phyloP scores from a whole-genome alignment of 1,139 yeast species.

The Kodamaea suecica region DNA sequence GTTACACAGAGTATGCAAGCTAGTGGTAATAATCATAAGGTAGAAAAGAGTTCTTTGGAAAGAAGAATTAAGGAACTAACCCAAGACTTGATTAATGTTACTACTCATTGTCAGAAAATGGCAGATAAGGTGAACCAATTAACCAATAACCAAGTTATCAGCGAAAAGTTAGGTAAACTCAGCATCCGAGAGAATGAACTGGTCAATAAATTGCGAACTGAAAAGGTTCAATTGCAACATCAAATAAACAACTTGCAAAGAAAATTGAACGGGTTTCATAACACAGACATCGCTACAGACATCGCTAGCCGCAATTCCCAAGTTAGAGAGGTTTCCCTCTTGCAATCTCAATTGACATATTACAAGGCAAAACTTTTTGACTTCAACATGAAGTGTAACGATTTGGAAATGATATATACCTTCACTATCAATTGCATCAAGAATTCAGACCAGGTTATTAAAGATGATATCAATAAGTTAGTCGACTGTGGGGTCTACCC shows the following conservation, averaged over 20 bases:
- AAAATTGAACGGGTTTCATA: constrained; percentile 10
- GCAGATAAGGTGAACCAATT: constrained; percentile 29
- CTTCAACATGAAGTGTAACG: constrained; percentile 38
- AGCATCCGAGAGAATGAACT: constrained; percentile 13
- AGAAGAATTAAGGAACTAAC: constrained; percentile 19
- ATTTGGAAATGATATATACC: constrained; percentile 50
- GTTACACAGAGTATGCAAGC: constrained; percentile 3
- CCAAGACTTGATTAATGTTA: constrained; percentile 25
- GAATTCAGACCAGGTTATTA: constrained; percentile 38
- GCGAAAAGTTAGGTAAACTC: constrained; percentile 14
- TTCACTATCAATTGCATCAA: constrained; percentile 48
- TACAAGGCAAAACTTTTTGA: constrained; percentile 40
- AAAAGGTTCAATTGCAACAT: constrained; percentile 17
- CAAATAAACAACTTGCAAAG: constrained; percentile 20
- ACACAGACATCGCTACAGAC: constrained; percentile 2
- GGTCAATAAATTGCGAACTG: constrained; percentile 14
- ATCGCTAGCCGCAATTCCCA: constrained; percentile 3
- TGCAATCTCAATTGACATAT: constrained; percentile 31
- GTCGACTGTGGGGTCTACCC: constrained; percentile 52
- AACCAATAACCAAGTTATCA: constrained; percentile 11
- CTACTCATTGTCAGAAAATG: constrained; percentile 29
- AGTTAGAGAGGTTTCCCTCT: constrained; percentile 9
- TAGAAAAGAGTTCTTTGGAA: constrained; percentile 24
- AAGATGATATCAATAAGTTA: constrained; percentile 42
- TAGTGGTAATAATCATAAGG: constrained; percentile 9